Evolutionary conservation across 495 filamentous ascomycete species (phyloP).

Genomic region (Aspergillus affinis): DNA sequence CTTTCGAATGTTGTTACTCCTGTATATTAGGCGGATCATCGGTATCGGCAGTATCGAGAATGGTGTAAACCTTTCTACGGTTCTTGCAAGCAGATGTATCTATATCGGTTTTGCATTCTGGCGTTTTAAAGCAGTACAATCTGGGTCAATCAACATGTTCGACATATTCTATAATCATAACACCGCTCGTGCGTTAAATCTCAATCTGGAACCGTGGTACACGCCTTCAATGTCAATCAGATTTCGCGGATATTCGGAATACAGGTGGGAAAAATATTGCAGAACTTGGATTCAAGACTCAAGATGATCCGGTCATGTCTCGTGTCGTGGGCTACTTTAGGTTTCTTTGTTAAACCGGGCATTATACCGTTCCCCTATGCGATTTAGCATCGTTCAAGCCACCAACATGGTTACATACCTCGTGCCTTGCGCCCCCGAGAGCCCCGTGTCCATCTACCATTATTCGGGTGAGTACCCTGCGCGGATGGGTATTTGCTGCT

Average conservation of each 20-base stretch:
- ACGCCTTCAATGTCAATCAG: not conserved
- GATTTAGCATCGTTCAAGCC: slow-evolving; percentile 8
- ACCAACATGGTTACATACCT: slow-evolving; percentile 18
- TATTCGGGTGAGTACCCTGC: slow-evolving; percentile 6
- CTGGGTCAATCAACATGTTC: slow-evolving; percentile 27
- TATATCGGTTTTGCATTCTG: slow-evolving; percentile 24
- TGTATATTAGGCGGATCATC: slow-evolving; percentile 30
- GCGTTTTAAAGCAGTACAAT: slow-evolving; percentile 30
- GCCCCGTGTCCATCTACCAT: slow-evolving; percentile 13
- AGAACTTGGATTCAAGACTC: not conserved
- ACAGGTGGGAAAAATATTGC: not conserved
- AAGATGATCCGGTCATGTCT: not conserved
- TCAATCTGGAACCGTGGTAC: not conserved
- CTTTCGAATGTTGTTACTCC: slow-evolving; percentile 9
- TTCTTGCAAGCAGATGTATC: slow-evolving; percentile 18
- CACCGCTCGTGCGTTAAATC: not conserved
- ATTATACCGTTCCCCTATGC: slow-evolving; percentile 34
- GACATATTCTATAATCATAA: slow-evolving; percentile 14
- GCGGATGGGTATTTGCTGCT: slow-evolving; percentile 18
- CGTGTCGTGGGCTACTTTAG: not conserved
- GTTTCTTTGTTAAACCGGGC: slow-evolving; percentile 30
- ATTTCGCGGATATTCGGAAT: not conserved
- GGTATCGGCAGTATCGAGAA: slow-evolving; percentile 7
- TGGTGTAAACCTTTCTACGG: slow-evolving; percentile 3
- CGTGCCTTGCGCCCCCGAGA: slow-evolving; percentile 25